Evolutionary conservation across 2,329 filamentous ascomycete species (phyloP).

Genomic region (Penicillium sp.): DNA sequence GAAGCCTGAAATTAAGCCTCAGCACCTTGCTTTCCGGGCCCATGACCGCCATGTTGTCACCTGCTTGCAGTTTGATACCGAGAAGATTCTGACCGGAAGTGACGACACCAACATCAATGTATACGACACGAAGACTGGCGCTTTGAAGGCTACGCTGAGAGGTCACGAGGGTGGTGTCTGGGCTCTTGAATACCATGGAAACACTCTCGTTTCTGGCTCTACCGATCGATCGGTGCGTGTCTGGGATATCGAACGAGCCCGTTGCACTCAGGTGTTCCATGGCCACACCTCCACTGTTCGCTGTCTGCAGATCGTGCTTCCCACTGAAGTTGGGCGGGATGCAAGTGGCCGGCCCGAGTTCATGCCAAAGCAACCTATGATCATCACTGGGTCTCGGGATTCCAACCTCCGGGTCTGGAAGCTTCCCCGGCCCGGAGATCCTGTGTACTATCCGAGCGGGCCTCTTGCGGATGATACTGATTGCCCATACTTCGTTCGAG

Average conservation of each 20-base stretch:
- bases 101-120: conserved; percentile 98
- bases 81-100: conserved; percentile 96
- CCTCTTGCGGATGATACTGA: conserved; percentile 68
- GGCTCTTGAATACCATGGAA: conserved; percentile 94
- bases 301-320: conserved; percentile 90
- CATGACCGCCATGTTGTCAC: conserved; percentile 96
- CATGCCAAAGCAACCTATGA: conserved; percentile 90
- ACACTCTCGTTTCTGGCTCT: conserved; percentile 89
- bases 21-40: conserved; percentile 92
- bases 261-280: conserved; percentile 92
- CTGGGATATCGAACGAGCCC: conserved; percentile 92
- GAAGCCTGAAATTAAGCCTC: conserved; percentile 71
- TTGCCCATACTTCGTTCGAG: conserved; percentile 91
- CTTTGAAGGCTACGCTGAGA: conserved; percentile 73
- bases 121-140: conserved; percentile 93
- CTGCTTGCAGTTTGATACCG: conserved; percentile 93
- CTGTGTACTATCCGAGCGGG: conserved; percentile 72
- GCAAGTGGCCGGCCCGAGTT: conserved; percentile 71
- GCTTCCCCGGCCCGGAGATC: conserved; percentile 73
- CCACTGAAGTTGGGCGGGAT: conserved; percentile 68
- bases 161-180: conserved; percentile 97
- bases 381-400: conserved; percentile 95
- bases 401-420: conserved; percentile 93
- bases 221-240: conserved; percentile 98
- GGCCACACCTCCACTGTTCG: conserved; percentile 96